Conservation (phyloP, 768 basidiomycete genomes). For the Lactarius hatsudake region DNA sequence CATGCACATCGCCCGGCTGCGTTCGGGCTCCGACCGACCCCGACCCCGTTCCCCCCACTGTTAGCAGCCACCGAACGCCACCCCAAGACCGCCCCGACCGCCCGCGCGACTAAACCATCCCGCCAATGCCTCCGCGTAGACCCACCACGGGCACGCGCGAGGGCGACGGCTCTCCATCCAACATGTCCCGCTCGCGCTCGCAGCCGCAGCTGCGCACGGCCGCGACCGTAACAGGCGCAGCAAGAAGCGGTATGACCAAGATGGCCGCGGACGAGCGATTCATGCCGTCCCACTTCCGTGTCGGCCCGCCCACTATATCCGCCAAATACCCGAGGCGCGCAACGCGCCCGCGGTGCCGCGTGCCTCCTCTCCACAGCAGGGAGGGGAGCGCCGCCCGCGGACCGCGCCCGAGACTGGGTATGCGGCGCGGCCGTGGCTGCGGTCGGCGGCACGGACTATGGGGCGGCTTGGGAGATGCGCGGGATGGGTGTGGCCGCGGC, state of each 20-base stretch:
- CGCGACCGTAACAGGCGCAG: background rate
- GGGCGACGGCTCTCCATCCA: background rate
- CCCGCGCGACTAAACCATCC: background rate
- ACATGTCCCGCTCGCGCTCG: background rate
- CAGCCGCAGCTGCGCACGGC: background rate
- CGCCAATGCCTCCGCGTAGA: background rate
- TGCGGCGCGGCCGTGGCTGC: background rate
- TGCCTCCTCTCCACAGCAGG: background rate
- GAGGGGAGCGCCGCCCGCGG: background rate
- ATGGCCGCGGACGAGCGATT: background rate
- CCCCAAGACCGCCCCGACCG: constrained; percentile 10
- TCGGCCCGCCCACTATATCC: background rate
- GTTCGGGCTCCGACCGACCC: constrained; percentile 13
- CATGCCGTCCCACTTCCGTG: background rate
- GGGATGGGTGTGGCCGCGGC: constrained; percentile 1
- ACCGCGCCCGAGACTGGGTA: background rate
- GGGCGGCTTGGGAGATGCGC: background rate
- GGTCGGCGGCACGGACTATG: constrained; percentile 2
- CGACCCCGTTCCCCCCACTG: background rate
- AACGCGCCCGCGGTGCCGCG: background rate
- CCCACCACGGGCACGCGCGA: background rate
- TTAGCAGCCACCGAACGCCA: background rate
- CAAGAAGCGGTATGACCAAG: background rate
- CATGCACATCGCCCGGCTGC: background rate
- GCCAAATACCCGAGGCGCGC: background rate